Evolutionary conservation across 139 green algal species (phyloP).

Genomic region (Tetraselmis striata): DNA sequence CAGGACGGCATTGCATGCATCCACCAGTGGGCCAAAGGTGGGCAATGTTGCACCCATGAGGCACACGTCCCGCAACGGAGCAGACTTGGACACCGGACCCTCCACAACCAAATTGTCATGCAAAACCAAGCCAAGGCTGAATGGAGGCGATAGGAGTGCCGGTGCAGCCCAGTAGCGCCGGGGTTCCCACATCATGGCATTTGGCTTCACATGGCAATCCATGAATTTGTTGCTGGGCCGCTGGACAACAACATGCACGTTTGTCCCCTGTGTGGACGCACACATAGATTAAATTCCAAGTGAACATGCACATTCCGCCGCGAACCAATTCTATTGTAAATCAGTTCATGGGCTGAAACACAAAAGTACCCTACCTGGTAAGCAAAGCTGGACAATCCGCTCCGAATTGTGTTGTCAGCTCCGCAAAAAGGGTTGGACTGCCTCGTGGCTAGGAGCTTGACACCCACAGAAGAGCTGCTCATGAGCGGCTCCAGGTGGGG

Average conservation of each 20-base stretch:
- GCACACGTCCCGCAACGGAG: background rate
- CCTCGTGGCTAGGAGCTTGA: background rate
- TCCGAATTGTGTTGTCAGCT: background rate
- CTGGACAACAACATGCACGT: background rate
- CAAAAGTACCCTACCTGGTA: background rate
- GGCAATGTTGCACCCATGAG: background rate
- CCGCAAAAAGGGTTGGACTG: background rate
- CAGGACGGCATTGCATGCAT: background rate
- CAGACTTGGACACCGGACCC: too few species aligned
- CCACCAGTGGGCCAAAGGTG: background rate
- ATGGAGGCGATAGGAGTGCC: background rate
- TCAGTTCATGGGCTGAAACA: slow-evolving; percentile 1
- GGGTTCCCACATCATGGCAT: background rate
- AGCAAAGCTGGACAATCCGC: background rate
- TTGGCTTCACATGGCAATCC: background rate
- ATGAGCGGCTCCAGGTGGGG: background rate
- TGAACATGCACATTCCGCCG: too few species aligned
- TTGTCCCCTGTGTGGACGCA: background rate
- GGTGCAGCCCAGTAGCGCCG: background rate
- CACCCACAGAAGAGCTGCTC: background rate
- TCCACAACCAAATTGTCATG: too few species aligned
- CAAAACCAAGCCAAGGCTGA: background rate
- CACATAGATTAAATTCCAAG: too few species aligned
- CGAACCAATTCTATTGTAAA: too few species aligned
- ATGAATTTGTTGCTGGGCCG: too few species aligned